Evolutionary conservation across 1,284 basidiomycete species (phyloP).

Genomic region (Trametes polyzona): DNA sequence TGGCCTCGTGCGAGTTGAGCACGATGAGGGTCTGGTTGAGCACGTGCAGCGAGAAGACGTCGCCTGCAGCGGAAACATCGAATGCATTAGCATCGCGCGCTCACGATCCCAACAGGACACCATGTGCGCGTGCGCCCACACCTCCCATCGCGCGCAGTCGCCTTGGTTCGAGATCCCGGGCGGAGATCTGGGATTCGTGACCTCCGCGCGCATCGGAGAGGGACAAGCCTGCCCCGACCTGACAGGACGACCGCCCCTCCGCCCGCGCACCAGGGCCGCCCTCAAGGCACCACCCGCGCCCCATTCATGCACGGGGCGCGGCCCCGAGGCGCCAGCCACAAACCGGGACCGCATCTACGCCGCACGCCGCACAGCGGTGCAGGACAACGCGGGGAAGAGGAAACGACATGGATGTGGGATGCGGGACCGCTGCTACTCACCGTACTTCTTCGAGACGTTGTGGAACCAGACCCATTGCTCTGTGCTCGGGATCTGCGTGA

Average conservation of each 20-base stretch:
- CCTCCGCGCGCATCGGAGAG: too few species aligned
- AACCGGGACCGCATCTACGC: not conserved
- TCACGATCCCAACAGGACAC: not conserved
- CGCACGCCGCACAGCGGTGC: not conserved
- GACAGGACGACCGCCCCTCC: too few species aligned
- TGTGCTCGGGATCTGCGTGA: constrained; percentile 19
- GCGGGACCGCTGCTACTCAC: constrained; percentile 12
- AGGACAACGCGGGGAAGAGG: not conserved
- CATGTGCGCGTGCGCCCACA: not conserved
- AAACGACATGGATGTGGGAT: not conserved
- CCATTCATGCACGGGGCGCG: not conserved
- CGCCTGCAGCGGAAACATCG: constrained; percentile 3
- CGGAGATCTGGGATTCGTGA: too few species aligned
- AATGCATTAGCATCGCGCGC: not conserved
- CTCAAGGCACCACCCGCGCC: not conserved
- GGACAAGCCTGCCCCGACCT: too few species aligned
- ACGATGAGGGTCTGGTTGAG: constrained; percentile 28
- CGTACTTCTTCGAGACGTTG: constrained; percentile 15
- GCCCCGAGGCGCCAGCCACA: constrained; percentile 6
- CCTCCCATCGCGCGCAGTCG: too few species aligned
- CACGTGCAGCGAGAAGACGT: constrained; percentile 28
- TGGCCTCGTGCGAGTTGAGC: constrained; percentile 33
- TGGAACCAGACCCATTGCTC: constrained; percentile 27
- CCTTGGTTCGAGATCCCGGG: too few species aligned
- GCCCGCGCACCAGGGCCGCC: too few species aligned